Base-by-base conservation (phyloP, 768 basidiomycete genomes). In the Piloderma croceum region DNA sequence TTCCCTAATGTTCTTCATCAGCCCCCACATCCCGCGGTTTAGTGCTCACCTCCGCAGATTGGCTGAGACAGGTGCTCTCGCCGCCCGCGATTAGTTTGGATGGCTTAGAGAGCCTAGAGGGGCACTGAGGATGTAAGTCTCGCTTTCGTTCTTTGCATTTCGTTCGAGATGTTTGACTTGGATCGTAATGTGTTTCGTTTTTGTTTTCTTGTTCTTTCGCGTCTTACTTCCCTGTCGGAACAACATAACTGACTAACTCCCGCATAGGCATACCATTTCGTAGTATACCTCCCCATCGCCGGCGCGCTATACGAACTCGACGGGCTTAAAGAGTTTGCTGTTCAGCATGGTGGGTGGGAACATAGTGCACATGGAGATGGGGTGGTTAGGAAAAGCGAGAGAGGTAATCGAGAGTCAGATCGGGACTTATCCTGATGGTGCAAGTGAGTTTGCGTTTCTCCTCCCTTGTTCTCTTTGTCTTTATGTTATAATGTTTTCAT, bases 211-310 rank as follows among this genome's bases (percentile, higher is more conserved):
- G n/a, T n/a, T n/a, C n/a, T n/a, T n/a, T n/a, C n/a, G n/a, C n/a
- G n/a, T n/a, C n/a, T n/a, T n/a, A n/a, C n/a, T n/a, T n/a, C n/a
- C n/a, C n/a, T n/a, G n/a, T n/a, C n/a, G n/a, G n/a, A n/a, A n/a
- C 6, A n/a, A n/a, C n/a, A n/a, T n/a, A n/a, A n/a, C n/a, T n/a
- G 80, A 81, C n/a, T n/a, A n/a, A n/a, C n/a, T n/a, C n/a, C n/a
- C n/a, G n/a, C n/a, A 55, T 96, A 98, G 52, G 93, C 93, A 10
- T 99, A 94, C 61, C 94, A 99, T 53, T 99, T 98, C 54, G 82
- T 98, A 31, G 84, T 94, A 9, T 99, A 97, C 59, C 66, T 94
- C 35, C 94, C 94, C 4, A 65, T 81, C 31, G 73, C 81, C 61
- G 94, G 88, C 15, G 72, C 74, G 18, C 63, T 99, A 32, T 97